Conservation (phyloP, 345 rosid species). For the Ceriops zippeliana region DNA sequence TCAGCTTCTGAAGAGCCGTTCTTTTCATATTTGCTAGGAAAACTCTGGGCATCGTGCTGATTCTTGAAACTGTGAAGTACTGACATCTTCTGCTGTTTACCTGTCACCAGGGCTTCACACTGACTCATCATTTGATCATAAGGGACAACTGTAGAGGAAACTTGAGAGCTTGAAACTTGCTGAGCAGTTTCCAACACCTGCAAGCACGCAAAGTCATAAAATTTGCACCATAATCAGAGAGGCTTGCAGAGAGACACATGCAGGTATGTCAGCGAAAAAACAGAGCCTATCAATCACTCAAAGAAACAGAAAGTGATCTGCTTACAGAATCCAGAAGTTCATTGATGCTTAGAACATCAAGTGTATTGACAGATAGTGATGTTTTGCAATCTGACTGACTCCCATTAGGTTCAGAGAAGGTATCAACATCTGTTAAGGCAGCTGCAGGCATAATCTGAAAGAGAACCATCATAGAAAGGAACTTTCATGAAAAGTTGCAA, state of each 20-base stretch:
- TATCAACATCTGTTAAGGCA: slow-evolving; percentile 62
- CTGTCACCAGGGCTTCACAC: slow-evolving; percentile 80
- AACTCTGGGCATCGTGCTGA: slow-evolving; percentile 44
- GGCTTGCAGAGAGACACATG: neutral
- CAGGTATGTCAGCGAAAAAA: neutral
- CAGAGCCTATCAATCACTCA: too few relatives aligned
- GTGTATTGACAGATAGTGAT: slow-evolving; percentile 47
- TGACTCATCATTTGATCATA: slow-evolving; percentile 90
- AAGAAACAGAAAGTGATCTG: slow-evolving; percentile 7
- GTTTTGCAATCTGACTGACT: slow-evolving; percentile 75
- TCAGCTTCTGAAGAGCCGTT: slow-evolving; percentile 28
- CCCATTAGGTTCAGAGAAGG: slow-evolving; percentile 60
- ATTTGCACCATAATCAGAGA: neutral
- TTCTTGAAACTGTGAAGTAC: slow-evolving; percentile 76
- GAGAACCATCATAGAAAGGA: slow-evolving; percentile 21
- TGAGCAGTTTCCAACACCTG: slow-evolving; percentile 85
- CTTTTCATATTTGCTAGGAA: slow-evolving; percentile 38
- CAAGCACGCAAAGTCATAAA: slow-evolving; percentile 3
- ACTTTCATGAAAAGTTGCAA: neutral
- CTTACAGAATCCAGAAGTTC: slow-evolving; percentile 86
- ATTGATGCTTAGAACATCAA: slow-evolving; percentile 66
- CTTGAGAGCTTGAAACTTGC: slow-evolving; percentile 78
- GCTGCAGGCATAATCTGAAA: slow-evolving; percentile 62
- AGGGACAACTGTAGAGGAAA: slow-evolving; percentile 61
- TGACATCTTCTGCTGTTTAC: slow-evolving; percentile 92